Evolutionary conservation across 345 rosid genomes (phyloP).

Genomic region (Eutrema heterophyllum): DNA sequence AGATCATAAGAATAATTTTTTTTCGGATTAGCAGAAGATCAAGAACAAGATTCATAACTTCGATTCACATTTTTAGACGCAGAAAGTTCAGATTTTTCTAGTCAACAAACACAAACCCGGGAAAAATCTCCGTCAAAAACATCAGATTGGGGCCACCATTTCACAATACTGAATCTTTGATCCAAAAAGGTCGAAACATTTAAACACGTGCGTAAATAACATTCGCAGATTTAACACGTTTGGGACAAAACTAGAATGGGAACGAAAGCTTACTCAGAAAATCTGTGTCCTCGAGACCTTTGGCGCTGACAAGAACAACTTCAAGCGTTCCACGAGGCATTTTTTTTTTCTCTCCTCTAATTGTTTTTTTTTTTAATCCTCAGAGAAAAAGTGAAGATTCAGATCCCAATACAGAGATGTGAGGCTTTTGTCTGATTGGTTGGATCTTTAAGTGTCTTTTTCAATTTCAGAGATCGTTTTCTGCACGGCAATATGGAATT

Average conservation of each 20-base stretch:
- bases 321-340: constrained; percentile 65
- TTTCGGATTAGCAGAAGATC: neutral
- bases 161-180: neutral
- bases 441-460: neutral
- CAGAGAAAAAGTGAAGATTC: constrained; percentile 12
- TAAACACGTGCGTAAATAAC: neutral
- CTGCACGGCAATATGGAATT: constrained; percentile 6
- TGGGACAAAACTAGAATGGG: neutral
- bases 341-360: neutral
- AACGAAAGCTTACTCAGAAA: constrained; percentile 40
- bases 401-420: constrained; percentile 20
- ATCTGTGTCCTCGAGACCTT: constrained; percentile 58
- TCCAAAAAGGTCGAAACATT: constrained; percentile 1
- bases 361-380: neutral
- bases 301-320: constrained; percentile 57
- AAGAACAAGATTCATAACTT: neutral
- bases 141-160: neutral
- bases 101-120: neutral
- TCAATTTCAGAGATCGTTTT: neutral
- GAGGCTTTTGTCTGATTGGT: constrained; percentile 26
- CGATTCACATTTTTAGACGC: neutral
- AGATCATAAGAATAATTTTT: neutral
- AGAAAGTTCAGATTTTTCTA: neutral
- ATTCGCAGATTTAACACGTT: constrained; percentile 14
- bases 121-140: neutral